Conservation (phyloP, 2,329 filamentous ascomycete genomes). For the Cordyceps fumosorosea region DNA sequence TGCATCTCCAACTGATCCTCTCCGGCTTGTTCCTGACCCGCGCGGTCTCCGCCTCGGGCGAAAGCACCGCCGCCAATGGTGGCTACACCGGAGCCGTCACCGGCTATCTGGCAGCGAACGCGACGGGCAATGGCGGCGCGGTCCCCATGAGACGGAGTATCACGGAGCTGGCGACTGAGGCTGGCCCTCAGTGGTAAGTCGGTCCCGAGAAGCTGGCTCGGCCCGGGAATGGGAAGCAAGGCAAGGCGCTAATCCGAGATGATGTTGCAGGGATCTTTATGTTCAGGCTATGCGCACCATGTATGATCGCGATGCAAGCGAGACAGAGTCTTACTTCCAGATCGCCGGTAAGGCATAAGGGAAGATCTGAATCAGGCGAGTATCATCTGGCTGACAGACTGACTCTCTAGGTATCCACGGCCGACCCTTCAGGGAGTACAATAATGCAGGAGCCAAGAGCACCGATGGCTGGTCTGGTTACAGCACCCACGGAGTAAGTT, state of each 20-base stretch:
- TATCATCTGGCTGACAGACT: slow-evolving; percentile 1
- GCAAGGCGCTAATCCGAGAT: neutral
- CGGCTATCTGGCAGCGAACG: neutral
- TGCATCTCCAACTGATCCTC: neutral
- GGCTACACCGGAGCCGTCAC: neutral
- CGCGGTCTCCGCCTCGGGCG: neutral
- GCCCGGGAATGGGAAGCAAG: slow-evolving; percentile 3
- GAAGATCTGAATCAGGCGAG: neutral
- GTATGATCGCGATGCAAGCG: slow-evolving; percentile 32
- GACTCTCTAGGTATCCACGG: slow-evolving; percentile 34
- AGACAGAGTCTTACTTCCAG: slow-evolving; percentile 44
- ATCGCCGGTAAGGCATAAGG: slow-evolving; percentile 33
- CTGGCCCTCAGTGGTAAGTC: slow-evolving; percentile 35
- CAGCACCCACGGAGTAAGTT: slow-evolving; percentile 41
- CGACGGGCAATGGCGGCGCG: slow-evolving; percentile 11
- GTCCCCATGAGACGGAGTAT: slow-evolving; percentile 42
- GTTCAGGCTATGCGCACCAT: slow-evolving; percentile 39
- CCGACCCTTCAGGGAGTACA: slow-evolving; percentile 36
- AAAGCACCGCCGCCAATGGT: neutral
- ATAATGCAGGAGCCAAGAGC: slow-evolving; percentile 28
- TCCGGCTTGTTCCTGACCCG: neutral
- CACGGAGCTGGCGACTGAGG: slow-evolving; percentile 36
- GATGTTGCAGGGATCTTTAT: slow-evolving; percentile 39
- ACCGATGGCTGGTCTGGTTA: slow-evolving; percentile 33
- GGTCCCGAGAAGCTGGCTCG: neutral